Conservation (phyloP, 2,329 filamentous ascomycete genomes). For the Hirsutella thompsonii region DNA sequence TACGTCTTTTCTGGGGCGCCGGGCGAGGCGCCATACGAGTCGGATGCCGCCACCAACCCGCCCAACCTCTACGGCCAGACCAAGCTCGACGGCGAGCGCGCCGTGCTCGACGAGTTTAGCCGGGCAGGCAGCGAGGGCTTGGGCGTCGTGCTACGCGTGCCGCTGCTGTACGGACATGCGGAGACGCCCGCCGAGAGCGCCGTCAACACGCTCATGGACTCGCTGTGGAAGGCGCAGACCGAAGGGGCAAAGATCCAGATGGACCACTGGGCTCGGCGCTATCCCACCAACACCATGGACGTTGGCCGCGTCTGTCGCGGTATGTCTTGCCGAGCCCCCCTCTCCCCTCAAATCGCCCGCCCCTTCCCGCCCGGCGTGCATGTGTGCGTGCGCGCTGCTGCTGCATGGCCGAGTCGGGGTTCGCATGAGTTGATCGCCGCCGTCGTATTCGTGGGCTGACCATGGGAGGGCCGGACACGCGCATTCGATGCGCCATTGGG, state of each 20-base stretch:
- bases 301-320: conserved; percentile 64
- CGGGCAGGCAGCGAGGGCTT: conserved; percentile 34
- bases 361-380: background rate
- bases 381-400: too few species aligned
- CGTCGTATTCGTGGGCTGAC: background rate
- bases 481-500: too few species aligned
- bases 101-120: conserved; percentile 49
- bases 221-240: conserved; percentile 61
- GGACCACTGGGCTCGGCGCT: conserved; percentile 77
- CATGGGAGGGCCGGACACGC: background rate
- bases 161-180: conserved; percentile 71
- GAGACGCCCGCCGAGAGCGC: conserved; percentile 64
- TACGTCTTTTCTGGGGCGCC: conserved; percentile 63
- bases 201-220: conserved; percentile 68
- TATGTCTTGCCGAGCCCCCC: conserved; percentile 22
- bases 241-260: conserved; percentile 52
- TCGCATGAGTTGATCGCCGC: background rate
- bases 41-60: conserved; percentile 48
- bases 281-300: conserved; percentile 82
- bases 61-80: conserved; percentile 63
- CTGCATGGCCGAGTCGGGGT: background rate
- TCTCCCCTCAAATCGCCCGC: too few species aligned
- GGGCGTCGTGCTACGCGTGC: conserved; percentile 64
- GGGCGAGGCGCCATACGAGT: conserved; percentile 76
- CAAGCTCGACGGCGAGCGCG: conserved; percentile 47